Evolutionary conservation across 1,284 basidiomycete genomes (phyloP).

Genomic region (Sporisorium scitamineum): DNA sequence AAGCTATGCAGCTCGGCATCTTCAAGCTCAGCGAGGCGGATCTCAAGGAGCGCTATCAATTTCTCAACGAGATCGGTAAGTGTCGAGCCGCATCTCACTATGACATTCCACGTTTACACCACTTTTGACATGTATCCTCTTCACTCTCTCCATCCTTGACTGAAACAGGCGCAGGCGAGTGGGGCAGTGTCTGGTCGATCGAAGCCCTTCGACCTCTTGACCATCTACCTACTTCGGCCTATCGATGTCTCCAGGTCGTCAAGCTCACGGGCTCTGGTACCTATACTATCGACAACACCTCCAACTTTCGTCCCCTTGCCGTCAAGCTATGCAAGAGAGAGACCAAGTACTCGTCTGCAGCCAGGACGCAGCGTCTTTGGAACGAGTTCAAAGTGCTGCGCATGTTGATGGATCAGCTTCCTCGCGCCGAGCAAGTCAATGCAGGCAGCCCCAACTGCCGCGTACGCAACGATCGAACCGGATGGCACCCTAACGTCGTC

Average conservation of each 20-base stretch:
- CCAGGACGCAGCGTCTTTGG: conserved; percentile 54
- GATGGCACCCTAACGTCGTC: conserved; percentile 56
- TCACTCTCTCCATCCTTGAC: not conserved
- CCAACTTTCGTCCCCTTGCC: conserved; percentile 41
- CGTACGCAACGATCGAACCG: conserved; percentile 37
- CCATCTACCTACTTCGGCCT: conserved; percentile 39
- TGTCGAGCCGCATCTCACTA: not conserved
- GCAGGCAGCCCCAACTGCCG: conserved; percentile 38
- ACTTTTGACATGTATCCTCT: not conserved
- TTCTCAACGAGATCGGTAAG: conserved; percentile 51
- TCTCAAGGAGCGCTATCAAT: conserved; percentile 44
- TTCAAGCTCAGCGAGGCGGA: conserved; percentile 51
- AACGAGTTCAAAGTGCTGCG: conserved; percentile 63
- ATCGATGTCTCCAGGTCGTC: conserved; percentile 31
- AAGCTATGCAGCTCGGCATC: conserved; percentile 50
- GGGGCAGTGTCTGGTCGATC: conserved; percentile 48
- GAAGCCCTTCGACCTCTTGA: conserved; percentile 38
- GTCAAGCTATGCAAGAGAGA: conserved; percentile 57
- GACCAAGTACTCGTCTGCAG: conserved; percentile 40
- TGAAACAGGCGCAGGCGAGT: conserved; percentile 40
- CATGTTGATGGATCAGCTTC: conserved; percentile 39
- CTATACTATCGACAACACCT: conserved; percentile 32
- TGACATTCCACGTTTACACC: not conserved
- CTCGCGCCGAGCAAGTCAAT: conserved; percentile 36
- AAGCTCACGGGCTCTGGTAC: conserved; percentile 33